Evolutionary conservation across 768 basidiomycete genomes (phyloP).

Genomic region (Lentinula raphanica): DNA sequence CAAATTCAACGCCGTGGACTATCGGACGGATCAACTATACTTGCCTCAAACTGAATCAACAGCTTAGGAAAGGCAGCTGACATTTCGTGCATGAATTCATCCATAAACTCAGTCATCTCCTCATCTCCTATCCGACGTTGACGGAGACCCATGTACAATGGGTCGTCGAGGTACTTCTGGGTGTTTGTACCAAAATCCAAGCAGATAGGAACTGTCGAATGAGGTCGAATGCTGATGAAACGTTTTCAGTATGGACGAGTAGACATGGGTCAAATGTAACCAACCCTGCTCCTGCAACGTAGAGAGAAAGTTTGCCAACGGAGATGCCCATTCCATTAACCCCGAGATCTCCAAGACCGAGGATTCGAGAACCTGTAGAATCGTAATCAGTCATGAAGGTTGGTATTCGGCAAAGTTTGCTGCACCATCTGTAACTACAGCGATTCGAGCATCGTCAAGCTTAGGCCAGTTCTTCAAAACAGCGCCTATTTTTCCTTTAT

Average conservation of each 20-base stretch:
- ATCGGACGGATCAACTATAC: constrained; percentile 8
- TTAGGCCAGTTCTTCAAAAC: constrained; percentile 72
- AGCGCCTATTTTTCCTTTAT: constrained; percentile 73
- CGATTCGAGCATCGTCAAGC: constrained; percentile 74
- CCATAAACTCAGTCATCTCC: constrained; percentile 81
- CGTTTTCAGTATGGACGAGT: not conserved
- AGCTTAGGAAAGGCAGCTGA: constrained; percentile 68
- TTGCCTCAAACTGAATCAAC: constrained; percentile 79
- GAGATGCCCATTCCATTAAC: constrained; percentile 68
- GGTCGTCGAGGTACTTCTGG: constrained; percentile 72
- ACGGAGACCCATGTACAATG: constrained; percentile 83
- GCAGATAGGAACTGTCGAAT: constrained; percentile 76
- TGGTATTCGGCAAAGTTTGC: not conserved
- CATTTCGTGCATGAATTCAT: constrained; percentile 89
- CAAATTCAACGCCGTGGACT: not conserved
- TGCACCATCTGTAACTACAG: constrained; percentile 87
- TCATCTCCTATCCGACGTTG: constrained; percentile 55
- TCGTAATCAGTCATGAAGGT: no score
- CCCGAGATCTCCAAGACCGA: constrained; percentile 27
- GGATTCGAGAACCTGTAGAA: constrained; percentile 82
- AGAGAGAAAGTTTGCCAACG: constrained; percentile 89
- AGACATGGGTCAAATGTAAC: constrained; percentile 13
- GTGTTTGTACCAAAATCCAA: constrained; percentile 91
- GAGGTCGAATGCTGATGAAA: constrained; percentile 58
- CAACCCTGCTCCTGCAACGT: constrained; percentile 86